Conservation (phyloP, 805 yeast species). For the Starmera dryadoides region DNA sequence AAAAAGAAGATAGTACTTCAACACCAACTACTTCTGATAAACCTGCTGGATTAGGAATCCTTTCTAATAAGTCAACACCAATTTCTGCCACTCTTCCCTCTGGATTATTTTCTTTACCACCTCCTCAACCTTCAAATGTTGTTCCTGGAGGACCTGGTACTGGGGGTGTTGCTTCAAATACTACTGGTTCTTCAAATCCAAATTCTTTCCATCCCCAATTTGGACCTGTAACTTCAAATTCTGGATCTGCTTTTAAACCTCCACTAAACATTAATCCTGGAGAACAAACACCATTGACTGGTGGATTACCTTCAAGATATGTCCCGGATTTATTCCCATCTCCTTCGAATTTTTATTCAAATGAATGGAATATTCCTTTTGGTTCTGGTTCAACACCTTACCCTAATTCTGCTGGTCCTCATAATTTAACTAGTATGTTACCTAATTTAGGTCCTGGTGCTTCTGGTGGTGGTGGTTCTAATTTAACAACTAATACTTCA, state of each 20-base stretch:
- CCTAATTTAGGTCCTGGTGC: background rate
- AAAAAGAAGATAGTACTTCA: constrained; percentile 7
- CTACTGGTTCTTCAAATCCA: background rate
- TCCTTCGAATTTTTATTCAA: constrained; percentile 67
- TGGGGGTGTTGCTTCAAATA: no score
- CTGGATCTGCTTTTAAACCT: constrained; percentile 20
- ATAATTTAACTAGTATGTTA: background rate
- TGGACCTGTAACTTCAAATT: constrained; percentile 7
- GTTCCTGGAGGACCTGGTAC: no score
- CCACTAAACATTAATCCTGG: constrained; percentile 26
- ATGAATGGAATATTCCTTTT: constrained; percentile 47
- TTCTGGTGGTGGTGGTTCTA: background rate
- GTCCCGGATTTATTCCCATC: constrained; percentile 72
- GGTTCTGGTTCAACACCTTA: constrained; percentile 33
- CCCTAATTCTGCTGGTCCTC: constrained; percentile 22
- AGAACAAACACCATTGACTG: constrained; percentile 65
- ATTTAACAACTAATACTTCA: no score
- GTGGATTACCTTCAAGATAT: constrained; percentile 64
- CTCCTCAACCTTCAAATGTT: constrained; percentile 20
- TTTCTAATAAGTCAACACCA: constrained; percentile 21
- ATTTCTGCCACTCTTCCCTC: constrained; percentile 25
- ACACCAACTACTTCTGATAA: constrained; percentile 1
- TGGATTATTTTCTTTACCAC: constrained; percentile 24
- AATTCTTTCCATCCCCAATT: background rate
- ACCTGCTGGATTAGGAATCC: constrained; percentile 11